Evolutionary conservation across 768 basidiomycete genomes (phyloP).

Genomic region (Amanita rubescens): DNA sequence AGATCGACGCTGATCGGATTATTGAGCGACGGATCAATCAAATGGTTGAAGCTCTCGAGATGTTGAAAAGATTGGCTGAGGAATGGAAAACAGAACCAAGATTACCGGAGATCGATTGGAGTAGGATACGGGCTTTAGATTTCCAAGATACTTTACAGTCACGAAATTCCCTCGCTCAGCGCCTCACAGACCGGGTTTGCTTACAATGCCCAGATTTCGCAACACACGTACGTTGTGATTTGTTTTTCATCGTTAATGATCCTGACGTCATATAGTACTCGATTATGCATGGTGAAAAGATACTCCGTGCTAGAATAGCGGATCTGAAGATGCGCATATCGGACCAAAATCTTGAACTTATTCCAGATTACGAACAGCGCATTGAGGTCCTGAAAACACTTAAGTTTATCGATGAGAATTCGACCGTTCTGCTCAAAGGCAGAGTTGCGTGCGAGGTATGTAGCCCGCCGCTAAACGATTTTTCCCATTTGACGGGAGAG

Average conservation of each 20-base stretch:
- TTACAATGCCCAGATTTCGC: slow-evolving; percentile 59
- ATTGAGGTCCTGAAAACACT: slow-evolving; percentile 86
- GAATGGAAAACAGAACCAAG: slow-evolving; percentile 46
- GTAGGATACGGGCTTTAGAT: slow-evolving; percentile 72
- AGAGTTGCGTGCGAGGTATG: slow-evolving; percentile 94
- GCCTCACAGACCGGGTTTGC: slow-evolving; percentile 41
- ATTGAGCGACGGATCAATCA: slow-evolving; percentile 57
- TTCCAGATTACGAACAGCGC: slow-evolving; percentile 96
- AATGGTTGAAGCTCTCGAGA: slow-evolving; percentile 49
- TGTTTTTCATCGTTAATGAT: slow-evolving; percentile 2
- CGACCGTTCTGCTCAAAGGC: slow-evolving; percentile 92
- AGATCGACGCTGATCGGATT: slow-evolving; percentile 70
- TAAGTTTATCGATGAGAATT: slow-evolving; percentile 92
- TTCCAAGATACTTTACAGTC: slow-evolving; percentile 78
- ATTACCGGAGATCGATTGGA: slow-evolving; percentile 82
- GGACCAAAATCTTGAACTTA: slow-evolving; percentile 92
- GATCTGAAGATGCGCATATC: slow-evolving; percentile 80
- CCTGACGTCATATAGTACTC: slow-evolving; percentile 49
- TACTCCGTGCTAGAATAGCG: slow-evolving; percentile 67
- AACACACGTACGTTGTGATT: slow-evolving; percentile 54
- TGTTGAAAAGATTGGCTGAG: slow-evolving; percentile 40
- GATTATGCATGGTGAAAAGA: slow-evolving; percentile 65
- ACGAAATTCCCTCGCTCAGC: slow-evolving; percentile 42
- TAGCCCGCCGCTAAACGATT: not conserved
- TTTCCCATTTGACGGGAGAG: not conserved